Evolutionary conservation across 108 stramenopile species (phyloP).

Genomic region (Schizochytrium sp.): DNA sequence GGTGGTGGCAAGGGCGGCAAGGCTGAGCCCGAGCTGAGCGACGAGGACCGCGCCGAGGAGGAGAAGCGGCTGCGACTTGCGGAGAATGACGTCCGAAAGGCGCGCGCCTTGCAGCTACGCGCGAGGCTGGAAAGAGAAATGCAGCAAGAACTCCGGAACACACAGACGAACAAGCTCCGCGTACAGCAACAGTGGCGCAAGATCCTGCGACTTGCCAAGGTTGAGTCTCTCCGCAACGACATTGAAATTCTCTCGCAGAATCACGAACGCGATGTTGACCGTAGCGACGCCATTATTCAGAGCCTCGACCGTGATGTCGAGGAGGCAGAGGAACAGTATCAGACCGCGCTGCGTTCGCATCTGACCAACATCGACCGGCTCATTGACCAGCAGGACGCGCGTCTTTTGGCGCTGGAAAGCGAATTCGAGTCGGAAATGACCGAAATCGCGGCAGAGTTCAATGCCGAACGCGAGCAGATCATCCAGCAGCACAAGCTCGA

Average conservation of each 20-base stretch:
- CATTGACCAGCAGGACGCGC: constrained; percentile 32
- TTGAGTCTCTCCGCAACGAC: constrained; percentile 50
- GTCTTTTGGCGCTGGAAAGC: constrained; percentile 50
- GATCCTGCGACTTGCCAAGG: constrained; percentile 58
- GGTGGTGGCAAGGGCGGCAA: neutral
- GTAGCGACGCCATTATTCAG: constrained; percentile 62
- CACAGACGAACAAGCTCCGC: constrained; percentile 29
- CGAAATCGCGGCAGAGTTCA: constrained; percentile 41
- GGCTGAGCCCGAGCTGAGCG: neutral
- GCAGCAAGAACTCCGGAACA: constrained; percentile 39
- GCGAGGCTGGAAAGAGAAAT: constrained; percentile 29
- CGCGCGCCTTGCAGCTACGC: neutral
- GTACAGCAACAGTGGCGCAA: constrained; percentile 60
- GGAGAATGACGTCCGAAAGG: neutral
- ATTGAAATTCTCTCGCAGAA: constrained; percentile 60
- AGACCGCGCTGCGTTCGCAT: constrained; percentile 51
- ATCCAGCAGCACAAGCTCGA: constrained; percentile 30
- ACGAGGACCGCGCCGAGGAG: constrained; percentile 1
- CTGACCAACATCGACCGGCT: constrained; percentile 48
- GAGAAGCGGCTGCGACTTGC: neutral
- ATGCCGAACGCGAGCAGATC: constrained; percentile 40
- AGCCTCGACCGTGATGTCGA: constrained; percentile 59
- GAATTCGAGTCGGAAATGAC: constrained; percentile 49
- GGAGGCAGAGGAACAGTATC: constrained; percentile 61
- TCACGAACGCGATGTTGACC: constrained; percentile 62